phyloP scores from a whole-genome alignment of 2,329 filamentous ascomycete species.

The Claviceps capensis region DNA sequence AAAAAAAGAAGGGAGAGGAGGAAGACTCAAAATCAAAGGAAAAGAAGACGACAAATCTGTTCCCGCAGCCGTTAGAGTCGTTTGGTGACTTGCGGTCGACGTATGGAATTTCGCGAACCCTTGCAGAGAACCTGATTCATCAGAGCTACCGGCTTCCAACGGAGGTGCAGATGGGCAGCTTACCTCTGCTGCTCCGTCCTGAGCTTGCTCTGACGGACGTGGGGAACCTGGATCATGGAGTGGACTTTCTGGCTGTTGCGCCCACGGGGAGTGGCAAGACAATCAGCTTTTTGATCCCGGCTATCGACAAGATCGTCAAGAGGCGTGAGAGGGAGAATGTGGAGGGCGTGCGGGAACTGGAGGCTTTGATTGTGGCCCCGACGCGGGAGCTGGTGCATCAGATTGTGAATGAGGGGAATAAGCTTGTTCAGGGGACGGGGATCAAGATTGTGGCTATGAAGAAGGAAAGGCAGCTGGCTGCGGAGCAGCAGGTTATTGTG shows the following conservation, averaged over 20 bases:
- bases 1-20: constrained; percentile 26
- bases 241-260: constrained; percentile 78
- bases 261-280: constrained; percentile 97
- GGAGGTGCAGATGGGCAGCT: constrained; percentile 77
- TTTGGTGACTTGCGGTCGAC: constrained; percentile 59
- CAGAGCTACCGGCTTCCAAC: constrained; percentile 83
- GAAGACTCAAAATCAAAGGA: constrained; percentile 28
- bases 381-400: constrained; percentile 69
- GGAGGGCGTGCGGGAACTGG: constrained; percentile 32
- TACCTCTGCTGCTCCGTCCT: constrained; percentile 62
- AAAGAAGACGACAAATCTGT: constrained; percentile 48
- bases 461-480: constrained; percentile 64
- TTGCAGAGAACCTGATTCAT: constrained; percentile 66
- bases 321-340: constrained; percentile 33
- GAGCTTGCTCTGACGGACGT: constrained; percentile 32
- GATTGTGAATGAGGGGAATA: constrained; percentile 75
- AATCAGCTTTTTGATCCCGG: constrained; percentile 77
- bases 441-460: constrained; percentile 70
- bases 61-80: constrained; percentile 63
- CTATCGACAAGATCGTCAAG: constrained; percentile 62
- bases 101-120: constrained; percentile 59
- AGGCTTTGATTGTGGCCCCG: constrained; percentile 60
- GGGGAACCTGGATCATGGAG: constrained; percentile 21
- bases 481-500: constrained; percentile 25
- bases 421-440: constrained; percentile 62